Base-by-base conservation (phyloP, 148 eudicot species). In the Rhododendron ovatum region DNA sequence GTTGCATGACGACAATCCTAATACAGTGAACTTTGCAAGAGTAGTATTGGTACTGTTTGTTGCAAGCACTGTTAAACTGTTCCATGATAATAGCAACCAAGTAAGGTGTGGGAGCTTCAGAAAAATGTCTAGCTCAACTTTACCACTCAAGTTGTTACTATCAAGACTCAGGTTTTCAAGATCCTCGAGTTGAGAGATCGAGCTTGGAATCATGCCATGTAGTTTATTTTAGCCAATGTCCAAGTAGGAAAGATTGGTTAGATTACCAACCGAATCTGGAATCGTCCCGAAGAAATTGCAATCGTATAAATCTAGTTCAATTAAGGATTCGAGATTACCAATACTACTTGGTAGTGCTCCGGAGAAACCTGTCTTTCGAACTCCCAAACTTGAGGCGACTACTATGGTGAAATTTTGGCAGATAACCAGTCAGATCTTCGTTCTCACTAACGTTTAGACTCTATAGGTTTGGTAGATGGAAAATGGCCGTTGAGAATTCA, bases 311-410 rank as follows among this genome's bases (percentile, higher is more conserved):
- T 13, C 0, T 11, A 74, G 3, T 33, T 0, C 0, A 33, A 7
- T 33, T 74, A 74, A 1, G 24, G 41, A 67, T 67, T 51, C 26
- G 2, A 90, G 86, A 37, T 86, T 84, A 9, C 90, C 91, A 37
- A 90, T 86, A 24, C 89, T 89, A 84, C 85, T 45, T 2, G 92
- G 91, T 11, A 91, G 9, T 28, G 37, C 67, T 57, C 92, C 90
- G 0, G 83, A 63, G 69, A 63, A 63, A 24, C 28, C 24, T 2
- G 92, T 91, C 1, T 1, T 0, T 0, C 13, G 0, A 11, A 90
- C 83, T 1, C 6, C 2, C 18, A 92, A 5, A 1, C 0, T 41
- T 26, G 10, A 90, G 88, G 22, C 80, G 63, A 76, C 41, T 84
- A 1, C 30, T 53, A 7, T 1, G 26, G 33, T 7, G 85, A 85